A percentile compares a stretch with the other conserved stretches of the same genome.
phyloP scores from a whole-genome alignment of 257 asterid genomes.

The Solanum paucissectum region DNA sequence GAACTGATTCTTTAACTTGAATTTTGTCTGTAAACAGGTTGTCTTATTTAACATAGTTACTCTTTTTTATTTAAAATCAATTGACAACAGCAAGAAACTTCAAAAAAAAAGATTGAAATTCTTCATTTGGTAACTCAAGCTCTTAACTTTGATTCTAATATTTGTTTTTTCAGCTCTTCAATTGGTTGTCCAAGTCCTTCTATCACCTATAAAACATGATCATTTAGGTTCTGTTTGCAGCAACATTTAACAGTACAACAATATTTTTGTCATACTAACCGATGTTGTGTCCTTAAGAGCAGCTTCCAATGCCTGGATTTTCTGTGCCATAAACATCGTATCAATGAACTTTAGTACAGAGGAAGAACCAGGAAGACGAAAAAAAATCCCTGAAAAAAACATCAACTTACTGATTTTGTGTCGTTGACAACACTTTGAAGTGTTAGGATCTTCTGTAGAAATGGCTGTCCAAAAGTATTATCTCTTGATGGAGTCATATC shows the following conservation, averaged over 20 bases:
- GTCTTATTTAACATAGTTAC: neutral
- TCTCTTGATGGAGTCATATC: slow-evolving; percentile 7
- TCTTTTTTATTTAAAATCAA: neutral
- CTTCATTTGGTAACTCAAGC: neutral
- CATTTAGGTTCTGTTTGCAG: neutral
- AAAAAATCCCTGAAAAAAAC: too few species aligned
- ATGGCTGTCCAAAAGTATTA: neutral
- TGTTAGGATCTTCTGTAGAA: slow-evolving; percentile 25
- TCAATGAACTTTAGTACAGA: neutral
- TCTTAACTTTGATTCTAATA: neutral
- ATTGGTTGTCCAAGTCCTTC: slow-evolving; percentile 41
- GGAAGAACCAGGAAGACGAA: neutral
- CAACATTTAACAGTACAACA: neutral
- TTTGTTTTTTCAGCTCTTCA: slow-evolving; percentile 30
- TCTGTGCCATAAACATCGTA: slow-evolving; percentile 17
- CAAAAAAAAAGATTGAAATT: neutral
- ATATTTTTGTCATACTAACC: slow-evolving; percentile 23
- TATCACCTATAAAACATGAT: slow-evolving; percentile 26
- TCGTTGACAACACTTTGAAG: slow-evolving; percentile 33
- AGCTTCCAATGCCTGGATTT: slow-evolving; percentile 46
- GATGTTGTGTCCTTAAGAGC: slow-evolving; percentile 48
- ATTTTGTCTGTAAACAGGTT: neutral
- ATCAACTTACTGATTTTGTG: slow-evolving; percentile 32
- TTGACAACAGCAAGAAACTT: neutral
- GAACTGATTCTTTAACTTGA: neutral